Evolutionary conservation across 169 alveolate species (phyloP).

Genomic region (Plasmodium billcollinsi): DNA sequence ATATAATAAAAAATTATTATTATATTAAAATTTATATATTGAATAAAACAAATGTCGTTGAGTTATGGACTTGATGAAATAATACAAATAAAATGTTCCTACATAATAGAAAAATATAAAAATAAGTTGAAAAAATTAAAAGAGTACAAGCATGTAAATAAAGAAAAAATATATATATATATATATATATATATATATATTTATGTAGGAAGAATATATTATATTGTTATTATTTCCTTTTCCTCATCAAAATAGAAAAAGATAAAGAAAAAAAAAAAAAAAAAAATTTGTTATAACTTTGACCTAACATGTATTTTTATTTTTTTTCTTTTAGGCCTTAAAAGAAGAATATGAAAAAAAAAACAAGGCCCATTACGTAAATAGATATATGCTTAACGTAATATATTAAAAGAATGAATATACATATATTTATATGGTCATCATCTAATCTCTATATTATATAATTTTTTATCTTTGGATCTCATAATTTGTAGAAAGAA

Average conservation of each 20-base stretch:
- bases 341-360: conserved; percentile 43
- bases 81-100: conserved; percentile 73
- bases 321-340: conserved; percentile 22
- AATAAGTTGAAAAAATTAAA: conserved; percentile 57
- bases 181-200: too few relatives aligned
- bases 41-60: conserved; percentile 31
- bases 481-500: conserved; percentile 38
- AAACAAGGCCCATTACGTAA: conserved; percentile 30
- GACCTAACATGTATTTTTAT: too few relatives aligned
- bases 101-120: conserved; percentile 70
- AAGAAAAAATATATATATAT: background rate
- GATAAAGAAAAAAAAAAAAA: background rate
- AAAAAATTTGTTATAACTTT: background rate
- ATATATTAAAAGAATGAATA: background rate
- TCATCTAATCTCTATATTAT: too few relatives aligned
- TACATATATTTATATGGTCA: too few relatives aligned
- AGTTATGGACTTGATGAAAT: conserved; percentile 5
- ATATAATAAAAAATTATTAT: background rate
- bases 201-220: too few relatives aligned
- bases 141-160: conserved; percentile 50
- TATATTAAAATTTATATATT: background rate
- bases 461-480: background rate
- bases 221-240: background rate
- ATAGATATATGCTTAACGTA: conserved; percentile 63
- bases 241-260: background rate